These are phyloP conservation scores for Aspergillus felis DNA, from an alignment of 2,329 filamentous ascomycete genomes.

Conservation along the genomic window DNA sequence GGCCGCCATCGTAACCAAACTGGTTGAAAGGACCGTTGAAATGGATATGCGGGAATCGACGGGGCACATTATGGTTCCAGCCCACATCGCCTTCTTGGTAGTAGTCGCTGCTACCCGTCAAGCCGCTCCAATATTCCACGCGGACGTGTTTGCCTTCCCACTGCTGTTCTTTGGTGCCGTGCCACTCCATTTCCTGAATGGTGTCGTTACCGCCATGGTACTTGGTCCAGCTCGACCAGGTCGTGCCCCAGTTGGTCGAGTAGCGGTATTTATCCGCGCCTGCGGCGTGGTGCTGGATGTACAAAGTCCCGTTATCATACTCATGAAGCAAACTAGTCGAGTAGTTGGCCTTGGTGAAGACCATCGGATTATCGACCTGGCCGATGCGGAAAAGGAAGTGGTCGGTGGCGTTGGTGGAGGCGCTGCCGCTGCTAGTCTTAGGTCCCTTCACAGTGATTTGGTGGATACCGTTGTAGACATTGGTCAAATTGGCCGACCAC, in stretches of 20 bases:
- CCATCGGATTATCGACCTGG: slow-evolving; percentile 53
- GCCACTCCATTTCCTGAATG: slow-evolving; percentile 50
- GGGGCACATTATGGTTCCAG: slow-evolving; percentile 34
- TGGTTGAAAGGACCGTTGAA: slow-evolving; percentile 60
- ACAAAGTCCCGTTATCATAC: slow-evolving; percentile 39
- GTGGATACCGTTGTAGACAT: slow-evolving; percentile 59
- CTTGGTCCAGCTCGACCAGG: slow-evolving; percentile 55
- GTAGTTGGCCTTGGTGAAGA: slow-evolving; percentile 58
- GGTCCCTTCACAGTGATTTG: slow-evolving; percentile 54
- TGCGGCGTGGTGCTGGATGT: slow-evolving; percentile 55
- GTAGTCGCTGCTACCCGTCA: slow-evolving; percentile 57
- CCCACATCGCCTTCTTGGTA: slow-evolving; percentile 55
- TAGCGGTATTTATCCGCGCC: slow-evolving; percentile 61
- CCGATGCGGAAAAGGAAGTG: slow-evolving; percentile 60
- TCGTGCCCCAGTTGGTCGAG: slow-evolving; percentile 57
- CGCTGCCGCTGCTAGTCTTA: slow-evolving; percentile 38
- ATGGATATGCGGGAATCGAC: slow-evolving; percentile 59
- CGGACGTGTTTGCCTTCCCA: slow-evolving; percentile 60
- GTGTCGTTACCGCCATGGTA: slow-evolving; percentile 51
- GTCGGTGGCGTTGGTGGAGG: slow-evolving; percentile 50
- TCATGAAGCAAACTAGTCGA: slow-evolving; percentile 50
- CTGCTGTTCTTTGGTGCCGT: slow-evolving; percentile 51
- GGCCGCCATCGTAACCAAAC: slow-evolving; percentile 59
- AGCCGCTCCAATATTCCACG: slow-evolving; percentile 59
- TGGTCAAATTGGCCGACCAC: slow-evolving; percentile 49